Conservation (phyloP, 345 rosid genomes). For the Aquilaria yunnanensis region DNA sequence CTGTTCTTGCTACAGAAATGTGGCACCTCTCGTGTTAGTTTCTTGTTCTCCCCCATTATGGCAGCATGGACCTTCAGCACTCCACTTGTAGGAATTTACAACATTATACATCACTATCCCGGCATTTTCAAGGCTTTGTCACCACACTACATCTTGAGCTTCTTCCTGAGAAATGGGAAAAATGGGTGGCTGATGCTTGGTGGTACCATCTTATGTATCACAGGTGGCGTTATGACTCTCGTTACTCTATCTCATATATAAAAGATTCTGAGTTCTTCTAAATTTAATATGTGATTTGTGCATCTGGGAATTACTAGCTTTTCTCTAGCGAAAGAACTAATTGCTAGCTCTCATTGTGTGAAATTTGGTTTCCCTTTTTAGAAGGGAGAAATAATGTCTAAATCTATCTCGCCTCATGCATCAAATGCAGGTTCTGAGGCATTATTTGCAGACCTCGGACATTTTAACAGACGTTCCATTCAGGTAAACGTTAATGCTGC, state of each 20-base stretch:
- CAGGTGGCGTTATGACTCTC: conserved; percentile 30
- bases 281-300: no score
- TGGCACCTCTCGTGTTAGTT: conserved; percentile 84
- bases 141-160: conserved; percentile 53
- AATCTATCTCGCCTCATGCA: background rate
- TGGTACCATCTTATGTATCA: conserved; percentile 79
- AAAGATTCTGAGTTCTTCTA: no score
- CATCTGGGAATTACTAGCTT: background rate
- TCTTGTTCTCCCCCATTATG: conserved; percentile 82
- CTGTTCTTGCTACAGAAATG: conserved; percentile 73
- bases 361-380: background rate
- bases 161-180: conserved; percentile 58
- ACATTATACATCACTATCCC: conserved; percentile 63
- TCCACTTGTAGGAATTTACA: conserved; percentile 70
- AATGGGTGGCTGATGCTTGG: conserved; percentile 81
- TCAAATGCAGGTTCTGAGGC: conserved; percentile 71
- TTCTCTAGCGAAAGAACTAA: background rate
- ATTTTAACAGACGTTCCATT: conserved; percentile 58
- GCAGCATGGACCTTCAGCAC: conserved; percentile 77
- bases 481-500: conserved; percentile 27
- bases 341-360: background rate
- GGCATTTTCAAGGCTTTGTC: conserved; percentile 74
- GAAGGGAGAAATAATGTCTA: background rate
- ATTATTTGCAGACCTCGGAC: conserved; percentile 87
- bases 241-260: no score